Percentiles rank a stretch among this genome's conserved stretches.
Conservation (phyloP, 306 rosid species). For the Vachellia pachyceras region DNA sequence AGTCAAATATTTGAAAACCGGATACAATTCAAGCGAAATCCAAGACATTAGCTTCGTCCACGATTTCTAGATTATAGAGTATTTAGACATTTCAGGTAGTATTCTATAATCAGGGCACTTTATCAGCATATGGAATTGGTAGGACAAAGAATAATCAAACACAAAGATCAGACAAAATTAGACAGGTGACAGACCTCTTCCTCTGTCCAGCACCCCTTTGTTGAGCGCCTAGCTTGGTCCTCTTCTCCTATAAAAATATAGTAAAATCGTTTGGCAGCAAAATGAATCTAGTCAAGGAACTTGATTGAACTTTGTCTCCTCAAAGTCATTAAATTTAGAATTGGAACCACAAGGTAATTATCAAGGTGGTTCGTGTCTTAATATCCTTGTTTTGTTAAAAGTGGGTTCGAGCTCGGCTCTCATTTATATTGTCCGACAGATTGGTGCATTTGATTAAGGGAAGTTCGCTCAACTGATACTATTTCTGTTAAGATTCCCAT, state of each 20-base stretch:
- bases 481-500: too few species aligned
- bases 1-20: too few species aligned
- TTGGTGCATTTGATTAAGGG: too few species aligned
- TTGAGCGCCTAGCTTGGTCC: constrained; percentile 50
- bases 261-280: too few species aligned
- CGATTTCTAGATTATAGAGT: too few species aligned
- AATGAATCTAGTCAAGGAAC: not conserved
- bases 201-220: constrained; percentile 51
- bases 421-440: too few species aligned
- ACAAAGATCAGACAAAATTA: constrained; percentile 13
- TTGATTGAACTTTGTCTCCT: too few species aligned
- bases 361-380: not conserved
- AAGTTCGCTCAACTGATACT: not conserved
- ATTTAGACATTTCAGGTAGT: too few species aligned
- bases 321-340: not conserved
- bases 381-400: not conserved
- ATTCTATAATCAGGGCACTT: not conserved
- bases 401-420: not conserved
- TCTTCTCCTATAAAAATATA: constrained; percentile 39
- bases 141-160: not conserved
- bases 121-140: not conserved
- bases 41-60: too few species aligned
- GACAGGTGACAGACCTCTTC: constrained; percentile 56
- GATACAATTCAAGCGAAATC: too few species aligned
- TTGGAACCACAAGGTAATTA: not conserved